Conservation (phyloP, 2,329 filamentous ascomycete species). For the Cordyceps fumosorosea region DNA sequence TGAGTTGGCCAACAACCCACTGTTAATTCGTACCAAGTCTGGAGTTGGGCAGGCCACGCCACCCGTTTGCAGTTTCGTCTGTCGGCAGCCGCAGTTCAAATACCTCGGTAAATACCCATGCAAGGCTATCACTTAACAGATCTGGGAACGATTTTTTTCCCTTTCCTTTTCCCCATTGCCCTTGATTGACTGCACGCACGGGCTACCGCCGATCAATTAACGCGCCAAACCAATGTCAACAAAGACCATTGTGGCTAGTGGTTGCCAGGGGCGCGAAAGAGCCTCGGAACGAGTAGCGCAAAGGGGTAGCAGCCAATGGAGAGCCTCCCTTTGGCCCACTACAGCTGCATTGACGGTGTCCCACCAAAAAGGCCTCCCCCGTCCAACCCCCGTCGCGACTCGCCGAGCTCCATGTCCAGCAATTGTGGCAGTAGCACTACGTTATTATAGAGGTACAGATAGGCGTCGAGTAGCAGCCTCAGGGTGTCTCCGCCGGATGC, state of each 20-base stretch:
- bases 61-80: not conserved
- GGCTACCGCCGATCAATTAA: not conserved
- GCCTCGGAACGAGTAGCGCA: not conserved
- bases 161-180: not conserved
- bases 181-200: not conserved
- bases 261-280: constrained; percentile 8
- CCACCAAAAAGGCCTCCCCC: constrained; percentile 2
- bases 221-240: constrained; percentile 6
- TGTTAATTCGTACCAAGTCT: too few relatives aligned
- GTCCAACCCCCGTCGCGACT: constrained; percentile 9
- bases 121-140: not conserved
- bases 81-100: not conserved
- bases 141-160: not conserved
- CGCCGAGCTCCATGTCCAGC: constrained; percentile 11
- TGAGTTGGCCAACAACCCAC: too few relatives aligned
- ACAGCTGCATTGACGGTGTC: not conserved
- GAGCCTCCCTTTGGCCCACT: not conserved
- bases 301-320: constrained; percentile 1
- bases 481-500: not conserved
- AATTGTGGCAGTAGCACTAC: not conserved
- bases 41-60: too few relatives aligned
- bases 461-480: not conserved
- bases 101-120: constrained; percentile 2
- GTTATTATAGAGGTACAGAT: not conserved
- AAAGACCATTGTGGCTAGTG: constrained; percentile 8